Evolutionary conservation across 495 filamentous ascomycete genomes (phyloP).

Genomic region (Aspergillus cavernicola): DNA sequence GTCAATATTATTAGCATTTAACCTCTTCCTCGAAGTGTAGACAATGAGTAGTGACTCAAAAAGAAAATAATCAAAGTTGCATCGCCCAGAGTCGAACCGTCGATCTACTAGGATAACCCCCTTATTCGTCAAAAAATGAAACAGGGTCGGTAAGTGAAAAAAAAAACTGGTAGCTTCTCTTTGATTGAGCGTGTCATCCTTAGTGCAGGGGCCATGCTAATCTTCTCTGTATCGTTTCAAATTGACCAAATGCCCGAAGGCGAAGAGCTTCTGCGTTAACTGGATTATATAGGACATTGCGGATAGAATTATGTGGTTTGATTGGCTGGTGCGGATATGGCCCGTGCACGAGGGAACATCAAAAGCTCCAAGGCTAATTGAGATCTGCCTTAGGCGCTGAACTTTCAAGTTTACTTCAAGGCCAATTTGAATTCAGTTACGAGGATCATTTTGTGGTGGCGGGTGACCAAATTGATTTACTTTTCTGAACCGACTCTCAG

Average conservation of each 20-base stretch:
- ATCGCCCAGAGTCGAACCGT: background rate
- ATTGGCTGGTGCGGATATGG: slow-evolving; percentile 12
- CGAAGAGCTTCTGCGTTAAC: slow-evolving; percentile 20
- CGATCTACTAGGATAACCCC: background rate
- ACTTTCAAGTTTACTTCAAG: no score
- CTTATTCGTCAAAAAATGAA: slow-evolving; percentile 1
- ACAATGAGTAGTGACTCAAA: no score
- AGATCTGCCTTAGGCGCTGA: background rate
- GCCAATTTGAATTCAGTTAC: no score
- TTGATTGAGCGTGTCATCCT: slow-evolving; percentile 99
- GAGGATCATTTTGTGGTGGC: no score
- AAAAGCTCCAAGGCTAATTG: slow-evolving; percentile 8
- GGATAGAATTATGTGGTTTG: background rate
- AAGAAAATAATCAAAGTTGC: no score
- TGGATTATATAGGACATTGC: slow-evolving; percentile 30
- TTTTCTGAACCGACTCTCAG: no score
- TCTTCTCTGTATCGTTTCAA: slow-evolving; percentile 86
- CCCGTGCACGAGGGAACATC: slow-evolving; percentile 14
- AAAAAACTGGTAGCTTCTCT: slow-evolving; percentile 89
- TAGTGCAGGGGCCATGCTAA: slow-evolving; percentile 99
- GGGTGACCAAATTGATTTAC: no score
- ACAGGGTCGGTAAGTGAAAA: slow-evolving; percentile 20
- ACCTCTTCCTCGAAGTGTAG: no score
- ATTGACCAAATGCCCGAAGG: slow-evolving; percentile 82
- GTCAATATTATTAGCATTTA: no score